phyloP scores from a whole-genome alignment of 2,329 filamentous ascomycete species.

The Sphaceloma murrayae region DNA sequence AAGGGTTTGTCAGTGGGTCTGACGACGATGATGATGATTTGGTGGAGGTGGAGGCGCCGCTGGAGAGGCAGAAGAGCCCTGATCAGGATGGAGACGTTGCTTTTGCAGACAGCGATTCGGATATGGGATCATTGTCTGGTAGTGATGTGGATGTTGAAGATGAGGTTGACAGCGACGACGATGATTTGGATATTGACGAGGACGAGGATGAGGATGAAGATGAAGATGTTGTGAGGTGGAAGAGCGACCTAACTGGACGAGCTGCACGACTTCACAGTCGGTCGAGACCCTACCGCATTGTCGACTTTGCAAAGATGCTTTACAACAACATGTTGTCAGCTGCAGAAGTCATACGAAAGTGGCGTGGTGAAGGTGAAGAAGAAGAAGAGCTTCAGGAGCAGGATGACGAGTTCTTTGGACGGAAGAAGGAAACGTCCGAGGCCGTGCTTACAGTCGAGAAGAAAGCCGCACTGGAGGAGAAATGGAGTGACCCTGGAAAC shows the following conservation, averaged over 20 bases:
- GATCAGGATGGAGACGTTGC: slow-evolving; percentile 63
- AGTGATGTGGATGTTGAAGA: slow-evolving; percentile 35
- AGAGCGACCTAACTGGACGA: slow-evolving; percentile 70
- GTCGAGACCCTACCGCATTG: slow-evolving; percentile 63
- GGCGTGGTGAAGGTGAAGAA: slow-evolving; percentile 58
- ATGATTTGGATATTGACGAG: background rate
- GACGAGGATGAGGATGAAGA: slow-evolving; percentile 52
- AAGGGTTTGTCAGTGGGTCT: slow-evolving; percentile 39
- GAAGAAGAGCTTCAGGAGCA: slow-evolving; percentile 51
- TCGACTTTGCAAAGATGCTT: slow-evolving; percentile 76
- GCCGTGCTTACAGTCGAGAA: slow-evolving; percentile 70
- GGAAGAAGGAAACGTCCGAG: slow-evolving; percentile 47
- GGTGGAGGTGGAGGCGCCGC: slow-evolving; percentile 39
- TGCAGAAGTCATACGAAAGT: slow-evolving; percentile 64
- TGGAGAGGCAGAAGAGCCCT: slow-evolving; percentile 41
- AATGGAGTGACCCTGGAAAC: slow-evolving; percentile 74
- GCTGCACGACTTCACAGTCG: slow-evolving; percentile 62
- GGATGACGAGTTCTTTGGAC: slow-evolving; percentile 56
- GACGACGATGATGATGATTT: slow-evolving; percentile 47
- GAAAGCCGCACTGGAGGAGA: slow-evolving; percentile 58
- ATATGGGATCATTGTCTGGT: slow-evolving; percentile 76
- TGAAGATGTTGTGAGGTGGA: slow-evolving; percentile 70
- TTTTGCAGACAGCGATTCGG: slow-evolving; percentile 95
- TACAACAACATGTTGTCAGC: slow-evolving; percentile 76
- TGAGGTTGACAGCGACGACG: slow-evolving; percentile 34